A percentile compares a stretch with the other conserved stretches of the same genome.
These are phyloP conservation scores for Macrophomina tecta DNA, from an alignment of 2,329 filamentous ascomycete genomes.

Conservation along the genomic window DNA sequence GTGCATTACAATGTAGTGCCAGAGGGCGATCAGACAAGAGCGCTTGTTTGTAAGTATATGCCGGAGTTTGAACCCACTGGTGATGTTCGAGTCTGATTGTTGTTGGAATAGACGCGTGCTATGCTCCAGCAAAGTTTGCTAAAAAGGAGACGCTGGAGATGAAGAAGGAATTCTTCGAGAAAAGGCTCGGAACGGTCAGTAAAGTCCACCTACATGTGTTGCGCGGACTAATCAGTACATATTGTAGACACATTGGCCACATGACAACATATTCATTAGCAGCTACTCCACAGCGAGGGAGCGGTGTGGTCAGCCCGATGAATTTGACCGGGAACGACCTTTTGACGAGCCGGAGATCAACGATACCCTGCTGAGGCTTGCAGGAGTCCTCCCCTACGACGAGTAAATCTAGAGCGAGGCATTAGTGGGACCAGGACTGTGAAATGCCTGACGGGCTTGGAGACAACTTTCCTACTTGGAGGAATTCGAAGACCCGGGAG, in stretches of 20 bases:
- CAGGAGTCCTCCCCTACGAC: slow-evolving; percentile 16
- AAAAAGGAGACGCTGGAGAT: slow-evolving; percentile 29
- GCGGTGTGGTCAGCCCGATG: slow-evolving; percentile 2
- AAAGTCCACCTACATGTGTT: too few relatives aligned
- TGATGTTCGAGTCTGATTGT: background rate
- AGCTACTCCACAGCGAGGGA: background rate
- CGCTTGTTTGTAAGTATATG: slow-evolving; percentile 19
- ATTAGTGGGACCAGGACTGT: too few relatives aligned
- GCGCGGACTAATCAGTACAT: background rate
- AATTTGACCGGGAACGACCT: background rate
- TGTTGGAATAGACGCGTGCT: slow-evolving; percentile 10
- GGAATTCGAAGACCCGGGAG: too few relatives aligned
- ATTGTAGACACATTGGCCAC: slow-evolving; percentile 23
- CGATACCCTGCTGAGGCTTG: slow-evolving; percentile 8
- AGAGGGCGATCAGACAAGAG: slow-evolving; percentile 38
- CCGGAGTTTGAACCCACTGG: background rate
- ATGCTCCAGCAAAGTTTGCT: slow-evolving; percentile 20
- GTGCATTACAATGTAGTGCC: slow-evolving; percentile 50
- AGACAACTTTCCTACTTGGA: background rate
- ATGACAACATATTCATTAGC: slow-evolving; percentile 18
- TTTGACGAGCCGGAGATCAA: slow-evolving; percentile 16
- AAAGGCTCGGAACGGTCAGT: slow-evolving; percentile 22
- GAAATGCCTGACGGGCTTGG: background rate
- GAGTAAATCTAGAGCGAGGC: slow-evolving; percentile 32
- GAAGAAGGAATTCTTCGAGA: slow-evolving; percentile 32